Percentiles rank a stretch among this genome's conserved stretches.
Evolutionary conservation across 805 yeast genomes (phyloP).

Genomic region (Kuraishia cidri): DNA sequence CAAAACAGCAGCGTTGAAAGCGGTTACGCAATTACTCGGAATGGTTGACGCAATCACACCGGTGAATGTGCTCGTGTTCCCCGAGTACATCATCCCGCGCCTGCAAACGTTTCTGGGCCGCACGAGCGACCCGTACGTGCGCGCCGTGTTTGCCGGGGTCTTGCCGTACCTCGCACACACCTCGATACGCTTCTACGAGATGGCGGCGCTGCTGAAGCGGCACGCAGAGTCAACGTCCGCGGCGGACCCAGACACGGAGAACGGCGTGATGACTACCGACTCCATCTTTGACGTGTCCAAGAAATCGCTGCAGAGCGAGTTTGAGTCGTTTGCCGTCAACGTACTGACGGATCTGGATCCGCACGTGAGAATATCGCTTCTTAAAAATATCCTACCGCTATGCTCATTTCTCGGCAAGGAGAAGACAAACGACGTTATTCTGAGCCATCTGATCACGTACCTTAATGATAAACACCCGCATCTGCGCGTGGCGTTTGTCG

Average conservation of each 20-base stretch:
- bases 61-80: constrained; percentile 66
- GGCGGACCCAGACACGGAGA: constrained; percentile 36
- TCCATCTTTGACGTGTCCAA: constrained; percentile 27
- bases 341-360: constrained; percentile 64
- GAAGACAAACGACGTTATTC: constrained; percentile 77
- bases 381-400: constrained; percentile 64
- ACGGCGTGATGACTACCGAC: constrained; percentile 21
- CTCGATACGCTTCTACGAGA: constrained; percentile 54
- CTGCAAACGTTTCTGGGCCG: constrained; percentile 31
- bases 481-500: constrained; percentile 62
- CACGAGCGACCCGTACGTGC: constrained; percentile 28
- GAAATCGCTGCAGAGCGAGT: constrained; percentile 35
- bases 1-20: constrained; percentile 54
- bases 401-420: constrained; percentile 82
- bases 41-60: constrained; percentile 62
- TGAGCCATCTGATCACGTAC: constrained; percentile 88
- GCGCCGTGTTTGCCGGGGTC: constrained; percentile 63
- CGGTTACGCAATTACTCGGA: constrained; percentile 57
- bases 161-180: constrained; percentile 64
- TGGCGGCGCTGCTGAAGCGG: constrained; percentile 40
- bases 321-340: constrained; percentile 58
- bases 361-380: constrained; percentile 59
- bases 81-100: constrained; percentile 77
- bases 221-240: constrained; percentile 13
- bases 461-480: constrained; percentile 69